Evolutionary conservation across 2,329 filamentous ascomycete species (phyloP).

Genomic region (Colletotrichum kahawae): DNA sequence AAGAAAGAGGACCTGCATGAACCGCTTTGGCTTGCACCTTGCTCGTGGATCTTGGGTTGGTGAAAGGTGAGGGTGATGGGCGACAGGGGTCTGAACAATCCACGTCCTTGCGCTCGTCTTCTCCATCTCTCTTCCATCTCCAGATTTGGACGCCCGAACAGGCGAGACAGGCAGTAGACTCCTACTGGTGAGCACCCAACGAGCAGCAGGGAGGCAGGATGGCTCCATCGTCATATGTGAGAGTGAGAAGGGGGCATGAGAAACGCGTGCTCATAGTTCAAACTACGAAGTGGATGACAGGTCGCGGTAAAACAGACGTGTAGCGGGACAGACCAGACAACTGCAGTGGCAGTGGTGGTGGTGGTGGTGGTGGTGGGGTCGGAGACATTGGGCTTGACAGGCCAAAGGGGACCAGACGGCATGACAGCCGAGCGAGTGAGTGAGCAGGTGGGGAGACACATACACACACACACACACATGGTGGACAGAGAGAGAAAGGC

Average conservation of each 20-base stretch:
- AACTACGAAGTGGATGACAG: background rate
- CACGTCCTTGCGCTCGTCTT: background rate
- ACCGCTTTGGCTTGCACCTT: conserved; percentile 12
- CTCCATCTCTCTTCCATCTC: background rate
- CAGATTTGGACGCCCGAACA: conserved; percentile 5
- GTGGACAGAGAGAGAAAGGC: background rate
- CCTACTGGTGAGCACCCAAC: conserved; percentile 1
- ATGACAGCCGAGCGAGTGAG: background rate
- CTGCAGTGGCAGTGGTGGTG: conserved; percentile 7
- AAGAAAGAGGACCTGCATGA: conserved; percentile 26
- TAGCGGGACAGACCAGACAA: background rate
- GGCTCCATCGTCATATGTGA: background rate
- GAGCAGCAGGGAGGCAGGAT: conserved; percentile 18
- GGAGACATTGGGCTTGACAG: background rate
- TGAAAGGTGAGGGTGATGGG: conserved; percentile 10
- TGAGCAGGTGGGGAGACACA: background rate
- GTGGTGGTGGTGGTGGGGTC: conserved; percentile 11
- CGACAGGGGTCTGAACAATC: conserved; percentile 3
- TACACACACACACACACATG: background rate
- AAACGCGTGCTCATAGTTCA: background rate
- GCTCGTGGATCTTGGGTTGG: conserved; percentile 10
- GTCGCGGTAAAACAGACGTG: background rate
- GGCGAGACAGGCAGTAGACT: conserved; percentile 12
- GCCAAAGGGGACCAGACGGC: background rate
- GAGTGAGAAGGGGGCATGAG: background rate